These are phyloP conservation scores for Mycena capillaripes DNA, from an alignment of 768 basidiomycete genomes.

Conservation along the genomic window DNA sequence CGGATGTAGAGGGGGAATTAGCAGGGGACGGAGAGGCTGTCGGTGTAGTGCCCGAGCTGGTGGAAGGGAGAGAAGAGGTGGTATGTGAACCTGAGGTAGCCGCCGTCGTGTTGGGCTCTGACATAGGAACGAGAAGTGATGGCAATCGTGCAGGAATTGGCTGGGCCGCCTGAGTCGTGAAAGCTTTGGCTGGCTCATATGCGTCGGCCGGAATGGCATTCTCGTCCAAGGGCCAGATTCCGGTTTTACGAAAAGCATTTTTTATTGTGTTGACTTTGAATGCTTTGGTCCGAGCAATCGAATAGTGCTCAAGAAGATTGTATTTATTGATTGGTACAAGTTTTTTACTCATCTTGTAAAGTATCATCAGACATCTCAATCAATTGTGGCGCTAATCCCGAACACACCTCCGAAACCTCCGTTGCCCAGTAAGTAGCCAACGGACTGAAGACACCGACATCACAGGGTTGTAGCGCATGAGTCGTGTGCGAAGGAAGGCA, in stretches of 20 bases:
- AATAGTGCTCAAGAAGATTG: slow-evolving; percentile 34
- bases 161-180: slow-evolving; percentile 16
- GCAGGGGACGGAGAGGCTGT: too few species aligned
- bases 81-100: too few species aligned
- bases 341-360: background rate
- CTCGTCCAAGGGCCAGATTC: slow-evolving; percentile 3
- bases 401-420: slow-evolving; percentile 13
- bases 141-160: slow-evolving; percentile 6
- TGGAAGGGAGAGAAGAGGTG: too few species aligned
- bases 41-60: background rate
- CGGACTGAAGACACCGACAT: slow-evolving; percentile 53
- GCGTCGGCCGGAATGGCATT: background rate
- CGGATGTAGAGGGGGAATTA: too few species aligned
- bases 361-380: background rate
- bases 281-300: slow-evolving; percentile 16
- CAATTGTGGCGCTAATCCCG: background rate
- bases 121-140: slow-evolving; percentile 3
- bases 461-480: too few species aligned
- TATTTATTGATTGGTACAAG: slow-evolving; percentile 31
- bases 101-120: too few species aligned
- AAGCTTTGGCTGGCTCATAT: slow-evolving; percentile 6
- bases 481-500: too few species aligned
- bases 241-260: background rate
- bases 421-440: slow-evolving; percentile 41
- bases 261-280: slow-evolving; percentile 33